These are phyloP conservation scores for Xylaria flabelliformis DNA, from an alignment of 495 filamentous ascomycete genomes.

Conservation along the genomic window DNA sequence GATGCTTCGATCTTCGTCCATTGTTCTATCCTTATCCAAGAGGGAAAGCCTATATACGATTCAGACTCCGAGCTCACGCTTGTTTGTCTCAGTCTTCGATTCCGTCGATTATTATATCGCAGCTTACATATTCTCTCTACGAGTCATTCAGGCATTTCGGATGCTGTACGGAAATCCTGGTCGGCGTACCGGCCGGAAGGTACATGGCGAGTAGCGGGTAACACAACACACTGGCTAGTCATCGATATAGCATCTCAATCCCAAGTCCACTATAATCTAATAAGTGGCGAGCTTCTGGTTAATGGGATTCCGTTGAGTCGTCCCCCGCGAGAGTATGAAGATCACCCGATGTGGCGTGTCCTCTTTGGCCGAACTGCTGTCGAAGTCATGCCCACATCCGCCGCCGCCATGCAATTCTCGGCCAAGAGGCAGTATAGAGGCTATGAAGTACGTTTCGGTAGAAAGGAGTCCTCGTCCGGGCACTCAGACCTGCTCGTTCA, in stretches of 20 bases:
- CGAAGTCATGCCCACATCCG: slow-evolving; percentile 56
- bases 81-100: slow-evolving; percentile 38
- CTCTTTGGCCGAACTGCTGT: slow-evolving; percentile 47
- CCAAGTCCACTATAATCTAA: slow-evolving; percentile 57
- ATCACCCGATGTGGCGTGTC: slow-evolving; percentile 40
- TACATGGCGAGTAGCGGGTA: slow-evolving; percentile 35
- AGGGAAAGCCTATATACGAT: slow-evolving; percentile 28
- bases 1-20: slow-evolving; percentile 45
- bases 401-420: slow-evolving; percentile 55
- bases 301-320: slow-evolving; percentile 59
- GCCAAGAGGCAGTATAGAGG: slow-evolving; percentile 37
- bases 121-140: slow-evolving; percentile 34
- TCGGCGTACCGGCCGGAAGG: slow-evolving; percentile 40
- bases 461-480: slow-evolving; percentile 20
- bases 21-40: slow-evolving; percentile 50
- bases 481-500: slow-evolving; percentile 20
- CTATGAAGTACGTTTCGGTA: slow-evolving; percentile 51
- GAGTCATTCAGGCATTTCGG: slow-evolving; percentile 13
- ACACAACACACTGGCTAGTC: slow-evolving; percentile 30
- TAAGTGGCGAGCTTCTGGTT: slow-evolving; percentile 63
- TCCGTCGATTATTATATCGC: slow-evolving; percentile 38
- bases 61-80: slow-evolving; percentile 2
- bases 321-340: slow-evolving; percentile 55
- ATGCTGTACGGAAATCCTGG: slow-evolving; percentile 48
- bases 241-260: slow-evolving; percentile 26